phyloP scores from a whole-genome alignment of 352 stramenopile genomes.

The Phytophthora cryptogea region DNA sequence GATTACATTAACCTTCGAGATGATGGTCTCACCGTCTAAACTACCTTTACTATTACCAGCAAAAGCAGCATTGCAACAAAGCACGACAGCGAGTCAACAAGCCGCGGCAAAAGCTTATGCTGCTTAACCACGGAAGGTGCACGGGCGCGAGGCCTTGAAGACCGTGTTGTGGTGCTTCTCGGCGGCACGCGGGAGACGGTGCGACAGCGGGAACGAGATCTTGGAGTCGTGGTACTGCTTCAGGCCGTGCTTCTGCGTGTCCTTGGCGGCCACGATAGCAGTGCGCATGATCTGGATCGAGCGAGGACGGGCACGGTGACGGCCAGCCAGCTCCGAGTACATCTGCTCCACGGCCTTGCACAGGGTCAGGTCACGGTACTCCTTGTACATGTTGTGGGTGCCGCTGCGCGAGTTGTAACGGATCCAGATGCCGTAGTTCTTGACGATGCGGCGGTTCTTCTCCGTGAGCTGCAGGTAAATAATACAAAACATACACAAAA shows the following conservation, averaged over 20 bases:
- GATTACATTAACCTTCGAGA: conserved; percentile 36
- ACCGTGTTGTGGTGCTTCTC: conserved; percentile 96
- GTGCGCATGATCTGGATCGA: conserved; percentile 99
- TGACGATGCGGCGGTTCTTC: conserved; percentile 98
- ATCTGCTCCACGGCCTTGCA: conserved; percentile 98
- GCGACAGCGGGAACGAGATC: conserved; percentile 98
- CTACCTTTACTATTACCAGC: background rate
- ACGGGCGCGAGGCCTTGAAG: conserved; percentile 97
- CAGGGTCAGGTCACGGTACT: conserved; percentile 99
- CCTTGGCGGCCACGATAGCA: conserved; percentile 93
- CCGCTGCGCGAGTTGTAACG: conserved; percentile 99
- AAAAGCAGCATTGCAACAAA: background rate
- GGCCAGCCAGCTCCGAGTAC: conserved; percentile 98
- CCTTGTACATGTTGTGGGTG: conserved; percentile 99
- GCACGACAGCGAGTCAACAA: conserved; percentile 16
- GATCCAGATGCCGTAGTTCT: conserved; percentile 99
- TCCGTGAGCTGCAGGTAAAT: conserved; percentile 88
- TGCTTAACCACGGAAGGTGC: conserved; percentile 98
- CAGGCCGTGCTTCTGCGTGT: conserved; percentile 96
- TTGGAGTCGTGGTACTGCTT: conserved; percentile 97
- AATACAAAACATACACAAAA: conserved; percentile 21
- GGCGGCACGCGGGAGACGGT: conserved; percentile 93
- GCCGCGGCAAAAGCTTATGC: conserved; percentile 1
- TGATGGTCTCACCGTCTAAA: conserved; percentile 2
- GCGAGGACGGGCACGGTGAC: conserved; percentile 95